Base-by-base conservation (phyloP, 805 yeast genomes). In the Candida multigemmis region DNA sequence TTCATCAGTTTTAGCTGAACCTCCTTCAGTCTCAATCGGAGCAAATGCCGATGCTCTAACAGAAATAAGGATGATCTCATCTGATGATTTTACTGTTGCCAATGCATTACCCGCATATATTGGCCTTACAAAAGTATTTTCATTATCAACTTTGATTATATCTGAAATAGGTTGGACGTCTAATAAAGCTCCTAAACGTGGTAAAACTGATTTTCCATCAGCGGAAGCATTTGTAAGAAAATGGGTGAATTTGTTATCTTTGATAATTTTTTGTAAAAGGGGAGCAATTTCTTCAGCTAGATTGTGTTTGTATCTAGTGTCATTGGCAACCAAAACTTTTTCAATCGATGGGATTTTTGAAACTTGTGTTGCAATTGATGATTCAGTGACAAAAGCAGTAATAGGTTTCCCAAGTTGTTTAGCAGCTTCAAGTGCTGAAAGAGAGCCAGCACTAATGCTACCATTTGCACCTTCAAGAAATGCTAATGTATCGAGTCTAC, bases 81-180 rank as follows among this genome's bases (percentile, higher is more conserved):
- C 96, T 14, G 50, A 62, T 14, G 84, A 64, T 50, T 75, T 71
- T 26, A 91, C 83, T 3, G 95, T 86, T 21, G 84, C 71, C 32
- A 84, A 61, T 4, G 93, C 94, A 55, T 91, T 91, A 25, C 98
- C 98, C 12, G 98, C 97, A 50, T 83, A 91, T 20, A 89, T 85
- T 24, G 97, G 96, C 53, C 97, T 78, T 20, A 79, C 76, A 54
- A 89, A 91, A 6, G 91, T 80, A 35, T 68, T 71, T 11, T 71
- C 65, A 27, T 73, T 60, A 37, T 69, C 71, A 21, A 89, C 77
- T 44, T 71, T 70, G 40, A 70, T 71, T 32, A 91, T 68, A 48
- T 89, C 97, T 15, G 89, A 74, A 26, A 91, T 58, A 16, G 96
- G 96, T 59, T 89, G 96, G 13, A 72, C 68, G 46, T 89, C 94